Conservation (phyloP, 1,284 basidiomycete species). For the Apiotrichum mycotoxinovorans region DNA sequence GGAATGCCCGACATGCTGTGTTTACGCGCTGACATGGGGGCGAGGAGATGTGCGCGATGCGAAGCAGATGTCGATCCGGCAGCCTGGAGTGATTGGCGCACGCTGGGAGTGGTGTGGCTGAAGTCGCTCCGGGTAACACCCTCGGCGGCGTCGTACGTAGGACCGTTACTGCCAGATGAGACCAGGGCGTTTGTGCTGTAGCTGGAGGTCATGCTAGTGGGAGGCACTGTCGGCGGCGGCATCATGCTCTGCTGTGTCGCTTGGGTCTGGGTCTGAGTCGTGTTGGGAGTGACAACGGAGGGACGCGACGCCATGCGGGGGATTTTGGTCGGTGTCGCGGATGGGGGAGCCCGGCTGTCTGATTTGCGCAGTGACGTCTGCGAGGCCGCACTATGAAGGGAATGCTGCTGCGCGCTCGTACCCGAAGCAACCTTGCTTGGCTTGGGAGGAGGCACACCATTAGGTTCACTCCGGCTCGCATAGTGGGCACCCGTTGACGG, state of each 20-base stretch:
- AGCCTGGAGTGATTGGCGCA: conserved; percentile 15
- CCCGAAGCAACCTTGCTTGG: conserved; percentile 70
- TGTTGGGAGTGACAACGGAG: conserved; percentile 20
- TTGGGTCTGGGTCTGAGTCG: conserved; percentile 8
- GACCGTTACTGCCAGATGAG: conserved; percentile 2
- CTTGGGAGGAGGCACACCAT: conserved; percentile 55
- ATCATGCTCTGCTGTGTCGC: conserved; percentile 20
- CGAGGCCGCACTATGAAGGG: conserved; percentile 59
- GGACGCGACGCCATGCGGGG: conserved; percentile 74
- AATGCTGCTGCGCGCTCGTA: conserved; percentile 54
- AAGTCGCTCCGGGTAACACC: conserved; percentile 14
- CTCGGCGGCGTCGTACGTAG: conserved; percentile 4
- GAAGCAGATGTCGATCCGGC: conserved; percentile 28
- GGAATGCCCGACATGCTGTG: conserved; percentile 21
- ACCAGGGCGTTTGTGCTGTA: conserved; percentile 14
- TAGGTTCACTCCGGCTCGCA: conserved; percentile 32
- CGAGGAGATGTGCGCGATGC: conserved; percentile 40
- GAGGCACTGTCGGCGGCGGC: conserved; percentile 32
- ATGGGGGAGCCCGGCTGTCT: conserved; percentile 28
- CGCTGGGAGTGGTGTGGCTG: conserved; percentile 1
- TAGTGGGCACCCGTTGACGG: conserved; percentile 23
- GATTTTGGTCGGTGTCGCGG: conserved; percentile 76
- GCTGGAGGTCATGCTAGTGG: conserved; percentile 15
- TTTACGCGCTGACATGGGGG: conserved; percentile 38
- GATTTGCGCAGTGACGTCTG: conserved; percentile 26